Evolutionary conservation across 148 eudicot genomes (phyloP).

Genomic region (Cornus florida): DNA sequence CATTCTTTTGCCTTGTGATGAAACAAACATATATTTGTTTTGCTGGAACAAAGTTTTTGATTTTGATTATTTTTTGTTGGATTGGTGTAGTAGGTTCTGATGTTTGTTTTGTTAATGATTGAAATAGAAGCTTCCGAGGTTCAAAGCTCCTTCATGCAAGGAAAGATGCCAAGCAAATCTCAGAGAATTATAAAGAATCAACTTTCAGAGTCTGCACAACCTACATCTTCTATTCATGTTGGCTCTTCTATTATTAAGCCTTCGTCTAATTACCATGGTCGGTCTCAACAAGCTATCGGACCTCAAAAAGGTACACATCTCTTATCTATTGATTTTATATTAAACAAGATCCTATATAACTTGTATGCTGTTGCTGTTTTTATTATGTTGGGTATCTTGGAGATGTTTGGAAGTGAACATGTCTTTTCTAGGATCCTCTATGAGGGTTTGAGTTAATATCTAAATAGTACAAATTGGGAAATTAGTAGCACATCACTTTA

Average conservation of each 20-base stretch:
- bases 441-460: background rate
- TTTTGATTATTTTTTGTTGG: background rate
- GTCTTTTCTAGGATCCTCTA: background rate
- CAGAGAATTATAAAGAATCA: conserved; percentile 52
- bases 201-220: conserved; percentile 32
- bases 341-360: background rate
- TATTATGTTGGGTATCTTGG: background rate
- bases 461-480: background rate
- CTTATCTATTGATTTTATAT: background rate
- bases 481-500: background rate
- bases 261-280: conserved; percentile 54
- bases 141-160: conserved; percentile 32
- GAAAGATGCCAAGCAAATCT: conserved; percentile 38
- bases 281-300: conserved; percentile 56
- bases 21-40: background rate
- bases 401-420: background rate
- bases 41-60: too few relatives aligned
- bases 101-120: conserved; percentile 11
- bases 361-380: too few relatives aligned
- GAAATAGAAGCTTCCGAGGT: conserved; percentile 33
- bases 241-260: conserved; percentile 56
- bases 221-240: conserved; percentile 31
- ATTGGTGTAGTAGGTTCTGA: conserved; percentile 2
- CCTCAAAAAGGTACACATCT: conserved; percentile 57
- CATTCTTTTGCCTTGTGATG: background rate